Conservation (phyloP, 192 early-diverging fungal species). For the Backusella liffmaniae region DNA sequence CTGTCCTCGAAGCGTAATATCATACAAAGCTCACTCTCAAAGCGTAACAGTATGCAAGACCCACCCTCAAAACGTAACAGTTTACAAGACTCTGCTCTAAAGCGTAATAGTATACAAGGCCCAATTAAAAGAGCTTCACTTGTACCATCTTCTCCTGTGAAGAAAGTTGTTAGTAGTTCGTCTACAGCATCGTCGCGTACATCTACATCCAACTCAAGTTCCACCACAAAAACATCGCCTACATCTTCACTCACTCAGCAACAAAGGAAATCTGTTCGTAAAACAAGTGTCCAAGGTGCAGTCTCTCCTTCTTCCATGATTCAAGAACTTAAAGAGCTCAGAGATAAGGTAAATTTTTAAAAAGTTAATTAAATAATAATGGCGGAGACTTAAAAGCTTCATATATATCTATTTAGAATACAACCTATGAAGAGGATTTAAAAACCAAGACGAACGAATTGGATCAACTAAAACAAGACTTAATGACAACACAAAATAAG, state of each 20-base stretch:
- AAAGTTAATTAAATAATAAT: constrained; percentile 1
- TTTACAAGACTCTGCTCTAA: not conserved
- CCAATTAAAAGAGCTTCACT: not conserved
- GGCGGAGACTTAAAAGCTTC: not conserved
- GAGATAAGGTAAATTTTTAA: not conserved
- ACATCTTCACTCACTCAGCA: not conserved
- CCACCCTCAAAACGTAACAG: not conserved
- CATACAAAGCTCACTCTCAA: not conserved
- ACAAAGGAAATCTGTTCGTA: not conserved
- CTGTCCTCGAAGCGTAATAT: not conserved
- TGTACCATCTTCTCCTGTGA: not conserved
- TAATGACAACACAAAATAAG: not conserved
- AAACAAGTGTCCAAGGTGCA: not conserved
- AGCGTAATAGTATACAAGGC: not conserved
- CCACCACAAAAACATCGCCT: not conserved
- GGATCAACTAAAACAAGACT: not conserved
- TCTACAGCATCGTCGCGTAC: constrained; percentile 2
- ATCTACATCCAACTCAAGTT: not conserved
- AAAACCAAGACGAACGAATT: not conserved
- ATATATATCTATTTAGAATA: not conserved
- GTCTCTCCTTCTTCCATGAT: not conserved
- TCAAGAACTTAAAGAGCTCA: constrained; percentile 4
- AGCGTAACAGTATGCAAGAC: not conserved
- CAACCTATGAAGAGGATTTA: constrained; percentile 7
- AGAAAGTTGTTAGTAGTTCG: not conserved